phyloP scores from a whole-genome alignment of 2,329 filamentous ascomycete genomes.

The Alternaria alternata region DNA sequence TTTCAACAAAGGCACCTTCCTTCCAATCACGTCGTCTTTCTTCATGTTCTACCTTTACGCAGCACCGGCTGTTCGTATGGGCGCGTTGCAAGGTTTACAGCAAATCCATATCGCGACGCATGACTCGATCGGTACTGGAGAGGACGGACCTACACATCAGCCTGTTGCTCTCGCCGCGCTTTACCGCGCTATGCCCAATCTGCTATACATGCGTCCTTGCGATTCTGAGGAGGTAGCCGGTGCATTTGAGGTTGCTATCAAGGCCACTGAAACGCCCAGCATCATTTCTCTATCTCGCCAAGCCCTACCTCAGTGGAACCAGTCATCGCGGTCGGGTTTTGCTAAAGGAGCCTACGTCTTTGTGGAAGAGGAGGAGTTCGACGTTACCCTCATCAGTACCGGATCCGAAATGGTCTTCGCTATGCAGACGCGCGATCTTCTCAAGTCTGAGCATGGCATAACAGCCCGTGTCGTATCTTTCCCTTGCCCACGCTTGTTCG shows the following conservation, averaged over 20 bases:
- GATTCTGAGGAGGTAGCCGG: conserved; percentile 66
- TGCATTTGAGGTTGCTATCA: conserved; percentile 60
- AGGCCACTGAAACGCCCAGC: conserved; percentile 49
- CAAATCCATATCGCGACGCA: conserved; percentile 69
- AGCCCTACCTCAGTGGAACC: conserved; percentile 48
- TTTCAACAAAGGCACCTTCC: conserved; percentile 53
- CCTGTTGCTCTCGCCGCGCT: conserved; percentile 65
- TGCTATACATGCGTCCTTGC: conserved; percentile 66
- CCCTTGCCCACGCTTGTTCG: conserved; percentile 62
- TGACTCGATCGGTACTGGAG: conserved; percentile 61
- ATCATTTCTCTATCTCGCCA: conserved; percentile 60
- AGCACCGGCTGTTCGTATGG: conserved; percentile 68
- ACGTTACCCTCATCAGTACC: conserved; percentile 53
- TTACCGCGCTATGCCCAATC: conserved; percentile 69
- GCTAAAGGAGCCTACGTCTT: conserved; percentile 58
- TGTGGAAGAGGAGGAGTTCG: conserved; percentile 49
- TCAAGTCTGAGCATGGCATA: conserved; percentile 51
- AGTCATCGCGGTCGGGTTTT: conserved; percentile 52
- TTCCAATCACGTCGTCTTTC: conserved; percentile 65
- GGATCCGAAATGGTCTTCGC: conserved; percentile 61
- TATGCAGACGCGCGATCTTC: conserved; percentile 51
- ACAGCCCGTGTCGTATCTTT: conserved; percentile 59
- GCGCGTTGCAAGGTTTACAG: conserved; percentile 63
- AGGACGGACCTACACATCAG: conserved; percentile 70
- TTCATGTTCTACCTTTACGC: conserved; percentile 71